These are phyloP conservation scores for Mycena rebaudengoi DNA, from an alignment of 768 basidiomycete species.

Conservation along the genomic window DNA sequence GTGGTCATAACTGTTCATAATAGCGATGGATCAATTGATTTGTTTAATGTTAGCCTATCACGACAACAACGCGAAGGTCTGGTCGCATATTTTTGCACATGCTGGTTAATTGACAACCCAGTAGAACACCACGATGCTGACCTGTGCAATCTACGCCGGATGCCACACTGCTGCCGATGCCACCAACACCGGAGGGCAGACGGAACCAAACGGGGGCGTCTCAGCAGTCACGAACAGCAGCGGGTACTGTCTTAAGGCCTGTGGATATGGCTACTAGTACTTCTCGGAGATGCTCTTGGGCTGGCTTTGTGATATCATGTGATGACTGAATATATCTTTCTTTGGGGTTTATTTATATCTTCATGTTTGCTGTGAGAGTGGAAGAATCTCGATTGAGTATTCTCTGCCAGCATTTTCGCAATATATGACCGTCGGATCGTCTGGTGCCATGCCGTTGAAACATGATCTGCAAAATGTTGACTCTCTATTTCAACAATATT, in stretches of 20 bases:
- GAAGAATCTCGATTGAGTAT: too few relatives aligned
- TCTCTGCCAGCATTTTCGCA: too few relatives aligned
- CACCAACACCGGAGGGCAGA: conserved; percentile 21
- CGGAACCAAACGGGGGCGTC: conserved; percentile 13
- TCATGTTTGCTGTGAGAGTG: too few relatives aligned
- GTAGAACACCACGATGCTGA: conserved; percentile 3
- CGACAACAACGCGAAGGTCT: neutral
- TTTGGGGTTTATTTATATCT: too few relatives aligned
- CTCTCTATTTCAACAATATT: too few relatives aligned
- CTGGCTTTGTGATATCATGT: too few relatives aligned
- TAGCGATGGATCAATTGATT: neutral
- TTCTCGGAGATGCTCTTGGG: too few relatives aligned
- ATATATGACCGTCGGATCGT: too few relatives aligned
- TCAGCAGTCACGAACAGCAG: conserved; percentile 12
- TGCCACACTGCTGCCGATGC: conserved; percentile 19
- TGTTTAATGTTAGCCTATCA: neutral
- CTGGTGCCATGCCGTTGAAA: too few relatives aligned
- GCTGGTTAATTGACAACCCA: neutral
- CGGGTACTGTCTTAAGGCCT: conserved; percentile 12
- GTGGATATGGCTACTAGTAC: too few relatives aligned
- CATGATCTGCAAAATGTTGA: too few relatives aligned
- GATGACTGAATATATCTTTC: too few relatives aligned
- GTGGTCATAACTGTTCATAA: neutral
- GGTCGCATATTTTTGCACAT: neutral
- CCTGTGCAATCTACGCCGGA: conserved; percentile 6